Base-by-base conservation (phyloP, 441 rosid genomes). In the Pelargonium myrrhifolium region DNA sequence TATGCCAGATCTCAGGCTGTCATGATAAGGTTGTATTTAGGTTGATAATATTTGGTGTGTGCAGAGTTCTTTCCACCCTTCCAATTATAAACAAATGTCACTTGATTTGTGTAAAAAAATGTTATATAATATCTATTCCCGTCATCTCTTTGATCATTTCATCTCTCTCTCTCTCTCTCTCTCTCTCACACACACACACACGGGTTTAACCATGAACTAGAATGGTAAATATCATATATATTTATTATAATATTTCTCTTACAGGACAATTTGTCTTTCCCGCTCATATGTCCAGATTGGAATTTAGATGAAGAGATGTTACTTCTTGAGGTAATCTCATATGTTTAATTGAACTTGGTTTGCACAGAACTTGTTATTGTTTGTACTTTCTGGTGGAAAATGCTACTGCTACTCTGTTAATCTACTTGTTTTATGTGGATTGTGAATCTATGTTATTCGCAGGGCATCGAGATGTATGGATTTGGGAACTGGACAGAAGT, bases 401-500 rank as follows among this genome's bases (percentile, higher is more conserved):
- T 66, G 51, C 47, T 72, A 65, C 45, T 68, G 51, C 35, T 62
- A 20, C 18, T 74, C 35, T 49, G 28, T 47, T 60, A 68, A 65
- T 77, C 45, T 63, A 64, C 58, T 51, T 66, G 24, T 66, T 62
- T 40, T 74, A 45, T 60, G 72, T 75, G 55, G 68, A 70, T 28
- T 45, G 69, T 67, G 75, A 64, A 47, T 65, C 1, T 74, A 9
- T 75, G 43, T 68, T 79, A 24, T 71, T 67, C 83, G 72, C 77
- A 94, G 98, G 99, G 92, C 75, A 89, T 94, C 73, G 92, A 82
- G 66, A 94, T 88, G 81, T 92, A 94, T 79, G 99, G 99, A 65
- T 85, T 92, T 74, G 98, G 98, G 65, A 94, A 92, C 71, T 92
- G 98, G 99, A 74, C 74, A 66, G 99, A 94, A 87, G 97, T 92